Conservation (phyloP, 2,329 filamentous ascomycete genomes). For the Macrophomina phaseolina region DNA sequence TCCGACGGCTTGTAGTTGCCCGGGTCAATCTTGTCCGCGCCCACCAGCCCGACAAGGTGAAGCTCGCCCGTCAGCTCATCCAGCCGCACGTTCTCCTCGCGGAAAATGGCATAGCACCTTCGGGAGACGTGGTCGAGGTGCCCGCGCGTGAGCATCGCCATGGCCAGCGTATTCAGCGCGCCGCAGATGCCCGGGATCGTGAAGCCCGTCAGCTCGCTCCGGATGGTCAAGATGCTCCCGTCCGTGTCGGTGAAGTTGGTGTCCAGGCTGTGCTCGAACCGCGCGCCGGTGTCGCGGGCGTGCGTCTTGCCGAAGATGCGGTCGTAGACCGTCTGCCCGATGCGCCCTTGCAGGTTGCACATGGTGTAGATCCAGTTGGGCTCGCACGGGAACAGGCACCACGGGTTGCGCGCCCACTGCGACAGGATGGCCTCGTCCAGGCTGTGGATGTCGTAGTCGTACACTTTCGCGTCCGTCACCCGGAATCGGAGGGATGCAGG, state of each 20-base stretch:
- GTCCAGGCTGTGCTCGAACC: slow-evolving; percentile 29
- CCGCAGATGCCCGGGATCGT: slow-evolving; percentile 28
- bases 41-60: slow-evolving; percentile 30
- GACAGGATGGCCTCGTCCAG: slow-evolving; percentile 30
- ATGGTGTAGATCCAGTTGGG: slow-evolving; percentile 34
- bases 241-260: slow-evolving; percentile 32
- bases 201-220: slow-evolving; percentile 33
- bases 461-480: slow-evolving; percentile 29
- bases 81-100: slow-evolving; percentile 27
- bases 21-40: slow-evolving; percentile 32
- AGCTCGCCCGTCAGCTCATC: slow-evolving; percentile 13
- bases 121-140: slow-evolving; percentile 13
- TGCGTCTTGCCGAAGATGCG: slow-evolving; percentile 28
- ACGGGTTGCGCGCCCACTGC: slow-evolving; percentile 30
- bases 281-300: slow-evolving; percentile 23
- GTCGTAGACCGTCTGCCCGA: slow-evolving; percentile 29
- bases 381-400: slow-evolving; percentile 33
- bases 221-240: slow-evolving; percentile 32
- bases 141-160: slow-evolving; percentile 29
- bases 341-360: slow-evolving; percentile 28
- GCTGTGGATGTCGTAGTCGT: slow-evolving; percentile 29
- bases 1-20: slow-evolving; percentile 32
- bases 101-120: slow-evolving; percentile 14
- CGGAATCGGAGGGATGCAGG: slow-evolving; percentile 29
- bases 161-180: slow-evolving; percentile 21